These are phyloP conservation scores for Brassica balearica DNA, from an alignment of 441 rosid genomes.

Conservation along the genomic window DNA sequence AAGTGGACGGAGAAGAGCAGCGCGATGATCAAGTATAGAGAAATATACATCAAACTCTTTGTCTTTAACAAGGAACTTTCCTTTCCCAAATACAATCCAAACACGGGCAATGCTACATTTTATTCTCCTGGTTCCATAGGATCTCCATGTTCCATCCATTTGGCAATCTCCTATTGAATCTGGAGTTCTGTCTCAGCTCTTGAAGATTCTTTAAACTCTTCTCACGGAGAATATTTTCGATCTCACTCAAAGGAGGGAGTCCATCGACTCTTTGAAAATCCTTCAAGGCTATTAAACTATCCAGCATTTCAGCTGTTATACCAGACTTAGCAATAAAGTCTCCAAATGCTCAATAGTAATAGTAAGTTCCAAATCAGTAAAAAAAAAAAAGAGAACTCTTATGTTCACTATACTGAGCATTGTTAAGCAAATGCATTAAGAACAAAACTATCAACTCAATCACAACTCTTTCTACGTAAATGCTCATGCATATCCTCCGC, in stretches of 20 bases:
- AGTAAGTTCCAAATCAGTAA: slow-evolving; percentile 13
- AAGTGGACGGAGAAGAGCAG: slow-evolving; percentile 88
- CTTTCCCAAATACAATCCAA: slow-evolving; percentile 68
- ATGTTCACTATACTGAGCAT: too few species aligned
- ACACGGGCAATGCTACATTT: slow-evolving; percentile 94
- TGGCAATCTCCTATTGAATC: slow-evolving; percentile 87
- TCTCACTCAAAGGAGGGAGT: slow-evolving; percentile 79
- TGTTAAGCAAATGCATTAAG: too few species aligned
- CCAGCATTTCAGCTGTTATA: slow-evolving; percentile 88
- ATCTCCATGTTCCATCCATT: slow-evolving; percentile 83
- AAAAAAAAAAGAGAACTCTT: too few species aligned
- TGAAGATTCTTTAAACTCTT: slow-evolving; percentile 70
- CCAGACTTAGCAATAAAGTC: slow-evolving; percentile 92
- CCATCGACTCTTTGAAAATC: slow-evolving; percentile 80
- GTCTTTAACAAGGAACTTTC: slow-evolving; percentile 74
- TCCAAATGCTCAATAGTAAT: slow-evolving; percentile 76
- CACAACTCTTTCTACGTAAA: too few species aligned
- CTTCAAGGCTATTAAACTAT: slow-evolving; percentile 82
- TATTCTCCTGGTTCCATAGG: slow-evolving; percentile 95
- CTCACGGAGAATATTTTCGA: slow-evolving; percentile 73
- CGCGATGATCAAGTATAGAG: slow-evolving; percentile 93
- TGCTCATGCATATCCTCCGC: too few species aligned
- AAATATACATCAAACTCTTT: slow-evolving; percentile 83
- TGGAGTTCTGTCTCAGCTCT: slow-evolving; percentile 83
- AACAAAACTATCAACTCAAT: too few species aligned